Conservation (phyloP, 345 rosid species). For the Euclidium syriacum region DNA sequence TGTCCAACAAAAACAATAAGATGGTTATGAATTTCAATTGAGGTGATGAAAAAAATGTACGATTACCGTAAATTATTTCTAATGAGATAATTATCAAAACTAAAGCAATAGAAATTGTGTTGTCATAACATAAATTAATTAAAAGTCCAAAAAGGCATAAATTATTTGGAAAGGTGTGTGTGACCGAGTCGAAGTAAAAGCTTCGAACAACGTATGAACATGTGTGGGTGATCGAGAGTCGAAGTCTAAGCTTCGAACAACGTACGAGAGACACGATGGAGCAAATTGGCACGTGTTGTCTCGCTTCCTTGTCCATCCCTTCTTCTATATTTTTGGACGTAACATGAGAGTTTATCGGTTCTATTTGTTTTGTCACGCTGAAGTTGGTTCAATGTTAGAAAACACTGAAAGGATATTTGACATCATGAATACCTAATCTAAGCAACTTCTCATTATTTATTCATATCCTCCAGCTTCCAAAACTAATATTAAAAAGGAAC, state of each 20-base stretch:
- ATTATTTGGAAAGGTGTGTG: too few species aligned
- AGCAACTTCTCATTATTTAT: background rate
- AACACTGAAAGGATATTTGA: background rate
- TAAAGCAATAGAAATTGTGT: background rate
- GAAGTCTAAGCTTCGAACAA: slow-evolving; percentile 18
- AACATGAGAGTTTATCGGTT: background rate
- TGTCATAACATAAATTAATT: background rate
- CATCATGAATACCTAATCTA: slow-evolving; percentile 2
- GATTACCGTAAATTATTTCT: background rate
- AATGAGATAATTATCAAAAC: background rate
- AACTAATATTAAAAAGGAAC: background rate
- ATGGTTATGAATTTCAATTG: background rate
- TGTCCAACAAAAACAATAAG: too few species aligned
- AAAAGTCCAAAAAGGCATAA: background rate
- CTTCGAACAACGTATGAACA: slow-evolving; percentile 28
- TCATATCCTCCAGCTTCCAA: background rate
- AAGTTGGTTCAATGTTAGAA: background rate
- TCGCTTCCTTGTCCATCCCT: background rate
- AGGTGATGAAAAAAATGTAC: background rate
- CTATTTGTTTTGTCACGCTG: too few species aligned
- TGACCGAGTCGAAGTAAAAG: slow-evolving; percentile 2
- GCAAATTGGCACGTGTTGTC: slow-evolving; percentile 14
- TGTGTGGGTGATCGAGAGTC: background rate
- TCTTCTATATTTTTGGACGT: background rate
- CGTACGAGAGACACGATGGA: slow-evolving; percentile 29